Base-by-base conservation (phyloP, 331 rosid genomes). In the Arachis monticola region DNA sequence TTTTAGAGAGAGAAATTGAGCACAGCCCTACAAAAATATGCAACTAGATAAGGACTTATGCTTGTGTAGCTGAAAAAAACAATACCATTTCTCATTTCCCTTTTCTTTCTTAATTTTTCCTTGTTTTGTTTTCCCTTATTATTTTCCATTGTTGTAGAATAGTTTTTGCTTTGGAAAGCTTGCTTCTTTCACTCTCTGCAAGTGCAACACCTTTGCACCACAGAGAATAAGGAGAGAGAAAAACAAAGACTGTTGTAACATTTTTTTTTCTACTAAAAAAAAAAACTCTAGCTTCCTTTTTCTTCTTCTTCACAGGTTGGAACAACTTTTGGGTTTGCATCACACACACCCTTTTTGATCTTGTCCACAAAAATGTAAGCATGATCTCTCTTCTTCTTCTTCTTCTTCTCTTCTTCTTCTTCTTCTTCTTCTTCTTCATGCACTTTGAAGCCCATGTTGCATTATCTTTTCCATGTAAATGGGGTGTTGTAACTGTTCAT, bases 1-100 rank as follows among this genome's bases (percentile, higher is more conserved):
- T 5, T 0, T 35, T 46, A 73, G 79, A 73, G 80, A 67, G 86
- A 82, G 89, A 86, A 81, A 81, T 52, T 79, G 74, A 83, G 79
- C 82, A 61, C 81, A 69, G 88, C 83, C 85, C 93, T 85, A 72
- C 82, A 79, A 83, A 85, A 85, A 58, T 72, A 66, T 83, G 92
- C 87, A 86, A 84, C 75, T 63, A 80, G 97, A 92, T 88, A 88
- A 87, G 89, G 92, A 88, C 94, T 76, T 84, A 63, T 87, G 92
- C 92, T 76, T 84, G 66, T 87, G 92, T 88, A 75, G 91, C 89
- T 77, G 70, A 74, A 72, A 65, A 48, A 48, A 75, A 57, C 69
- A 60, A 64, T 4, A 32, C 6, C 32, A n/a, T 10, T 52, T 10
- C 27, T n/a, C 8, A 1, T 53, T 53, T 53, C n/a, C 14, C n/a